A percentile compares a stretch with the other conserved stretches of the same genome.
These are phyloP conservation scores for Geranomyces michiganensis DNA, from an alignment of 192 early-diverging fungal species.

Conservation along the genomic window DNA sequence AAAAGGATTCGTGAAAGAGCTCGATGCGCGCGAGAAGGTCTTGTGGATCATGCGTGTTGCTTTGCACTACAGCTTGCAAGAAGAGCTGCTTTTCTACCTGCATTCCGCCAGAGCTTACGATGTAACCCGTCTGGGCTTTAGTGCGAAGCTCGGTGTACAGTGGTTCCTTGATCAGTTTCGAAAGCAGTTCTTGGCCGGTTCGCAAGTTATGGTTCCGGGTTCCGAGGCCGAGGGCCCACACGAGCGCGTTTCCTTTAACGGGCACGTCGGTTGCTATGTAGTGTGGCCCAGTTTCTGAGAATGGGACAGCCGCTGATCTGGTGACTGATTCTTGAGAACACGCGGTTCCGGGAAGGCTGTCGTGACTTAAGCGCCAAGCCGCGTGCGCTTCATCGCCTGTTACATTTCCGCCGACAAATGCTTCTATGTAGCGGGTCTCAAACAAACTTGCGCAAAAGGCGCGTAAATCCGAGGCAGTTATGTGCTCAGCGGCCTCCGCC, in stretches of 20 bases:
- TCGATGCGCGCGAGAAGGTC: constrained; percentile 43
- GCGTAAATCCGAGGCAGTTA: constrained; percentile 26
- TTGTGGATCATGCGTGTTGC: constrained; percentile 39
- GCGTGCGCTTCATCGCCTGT: constrained; percentile 13
- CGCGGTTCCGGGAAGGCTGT: constrained; percentile 11
- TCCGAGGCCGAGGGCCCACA: constrained; percentile 26
- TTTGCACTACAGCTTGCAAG: constrained; percentile 37
- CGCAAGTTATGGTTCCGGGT: neutral
- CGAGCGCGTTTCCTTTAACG: constrained; percentile 45
- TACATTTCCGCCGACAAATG: constrained; percentile 43
- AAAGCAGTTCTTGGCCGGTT: constrained; percentile 35
- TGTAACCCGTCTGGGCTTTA: constrained; percentile 46
- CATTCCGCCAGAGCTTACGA: constrained; percentile 32
- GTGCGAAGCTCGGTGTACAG: constrained; percentile 48
- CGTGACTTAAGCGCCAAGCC: constrained; percentile 23
- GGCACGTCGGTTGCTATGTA: constrained; percentile 10
- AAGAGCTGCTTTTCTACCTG: constrained; percentile 35
- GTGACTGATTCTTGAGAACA: constrained; percentile 13
- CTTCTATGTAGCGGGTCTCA: constrained; percentile 35
- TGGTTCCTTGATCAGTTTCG: constrained; percentile 50
- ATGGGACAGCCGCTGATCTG: constrained; percentile 20
- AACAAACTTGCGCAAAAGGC: constrained; percentile 27
- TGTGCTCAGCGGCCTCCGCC: constrained; percentile 23
- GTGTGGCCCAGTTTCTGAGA: constrained; percentile 10
- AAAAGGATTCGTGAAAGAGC: constrained; percentile 40